Base-by-base conservation (phyloP, 495 filamentous ascomycete species). In the Hypomontagnella submonticulosa region DNA sequence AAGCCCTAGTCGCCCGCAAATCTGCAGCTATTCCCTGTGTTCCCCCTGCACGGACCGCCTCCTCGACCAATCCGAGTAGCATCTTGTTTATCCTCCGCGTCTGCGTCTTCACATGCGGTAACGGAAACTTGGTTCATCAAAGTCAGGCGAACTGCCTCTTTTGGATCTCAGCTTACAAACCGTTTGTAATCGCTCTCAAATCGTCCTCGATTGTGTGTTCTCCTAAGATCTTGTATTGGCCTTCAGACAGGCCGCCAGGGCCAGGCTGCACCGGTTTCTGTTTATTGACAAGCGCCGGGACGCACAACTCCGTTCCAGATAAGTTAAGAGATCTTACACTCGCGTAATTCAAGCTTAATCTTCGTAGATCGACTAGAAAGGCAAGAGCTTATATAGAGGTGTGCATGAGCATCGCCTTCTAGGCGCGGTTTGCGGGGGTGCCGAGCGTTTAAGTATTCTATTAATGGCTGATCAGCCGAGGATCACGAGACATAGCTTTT, bases 1-100 rank as follows among this genome's bases (percentile, higher is more conserved):
- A 36, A 3, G 43, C 23, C 53, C 27, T 56, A 56, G 53, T 27
- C 15, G n/a, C 8, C 41, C 32, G 20, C 16, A 15, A 56, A 46
- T 56, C 40, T 36, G 53, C 13, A 36, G 27, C 15, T 20, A 56
- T 54, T 36, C 53, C 53, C 38, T 56, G 53, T 38, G n/a, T n/a
- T n/a, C 15, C n/a, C 0, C n/a, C 18, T 27, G 23, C 23, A 23
- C 9, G 18, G 18, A 47, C n/a, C 6, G 18, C 11, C 0, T 34
- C 30, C 11, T 23, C 33, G 12, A 15, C 53, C 53, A 56, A 56
- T 36, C 38, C 40, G 20, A 30, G 13, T 10, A 30, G 13, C 13
- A 37, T 36, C 15, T 37, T 10, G 27, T 54, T 3, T 54, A 40
- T 54, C 36, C 33, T 42, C 34, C 50, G 50, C 33, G 27, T 54